Evolutionary conservation across 768 basidiomycete genomes (phyloP), one percentile per base, ranked within the genome.

Genomic region (Glaciozyma antarctica): DNA sequence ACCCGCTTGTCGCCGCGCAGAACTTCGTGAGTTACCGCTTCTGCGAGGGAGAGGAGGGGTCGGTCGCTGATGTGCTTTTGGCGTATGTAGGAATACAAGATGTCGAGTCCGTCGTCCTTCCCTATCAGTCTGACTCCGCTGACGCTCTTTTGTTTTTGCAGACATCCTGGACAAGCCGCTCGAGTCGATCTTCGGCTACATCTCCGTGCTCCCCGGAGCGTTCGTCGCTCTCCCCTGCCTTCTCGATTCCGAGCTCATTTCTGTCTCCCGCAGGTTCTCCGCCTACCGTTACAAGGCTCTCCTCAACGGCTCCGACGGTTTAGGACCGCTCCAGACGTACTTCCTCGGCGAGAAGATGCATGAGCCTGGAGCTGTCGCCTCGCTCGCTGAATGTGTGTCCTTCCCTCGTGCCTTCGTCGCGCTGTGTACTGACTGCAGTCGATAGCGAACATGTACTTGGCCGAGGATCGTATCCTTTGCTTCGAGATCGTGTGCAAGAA

Each of bases 151-250:
- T 26, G n/a, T n/a, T 38, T 92, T 73, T 87, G 92, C 69, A 83
- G 93, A 97, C 78, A 97, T 98, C 74, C 80, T 97, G 32, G 90
- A 93, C 76, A 93, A 95, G 76, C 93, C 93, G 1, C 80, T 92
- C 61, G 93, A 97, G 78, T 91, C 89, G 75, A 87, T 88, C 69
- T 97, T 97, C 72, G 93, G 93, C 41, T 97, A 95, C 51, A 69
- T 73, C 38, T 90, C 92, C 75, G 93, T 93, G 76, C 90, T 91
- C 0, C 81, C 91, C 59, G 91, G 93, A 61, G 75, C 75, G 48
- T 66, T 76, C 21, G 77, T 78, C 53, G 77, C 83, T 81, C 88
- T 72, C 58, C 81, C 75, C 61, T 74, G 75, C 21, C 77, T 93
- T 59, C 80, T 92, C 61, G 90, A 90, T 4, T 6, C 19, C 22